Conservation (phyloP, 2,329 filamentous ascomycete species). For the Cladosporium colombiae region DNA sequence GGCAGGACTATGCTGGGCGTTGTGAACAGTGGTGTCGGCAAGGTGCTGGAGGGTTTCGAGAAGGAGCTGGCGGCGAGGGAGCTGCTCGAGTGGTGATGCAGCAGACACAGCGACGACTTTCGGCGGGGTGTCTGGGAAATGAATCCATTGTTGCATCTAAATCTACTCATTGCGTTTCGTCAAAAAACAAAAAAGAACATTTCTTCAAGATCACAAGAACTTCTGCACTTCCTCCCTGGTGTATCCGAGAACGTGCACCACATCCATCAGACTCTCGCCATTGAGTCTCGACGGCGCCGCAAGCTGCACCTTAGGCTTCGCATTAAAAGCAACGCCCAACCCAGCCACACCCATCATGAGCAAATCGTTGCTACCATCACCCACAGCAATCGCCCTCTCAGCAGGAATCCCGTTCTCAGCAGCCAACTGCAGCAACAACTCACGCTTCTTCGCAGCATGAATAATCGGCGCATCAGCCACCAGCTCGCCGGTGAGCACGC, state of each 20-base stretch:
- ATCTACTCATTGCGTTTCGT: constrained; percentile 4
- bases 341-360: constrained; percentile 76
- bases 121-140: too few species aligned
- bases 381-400: constrained; percentile 70
- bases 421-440: constrained; percentile 71
- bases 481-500: constrained; percentile 70
- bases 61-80: constrained; percentile 28
- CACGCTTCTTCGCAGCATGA: constrained; percentile 72
- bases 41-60: constrained; percentile 46
- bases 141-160: too few species aligned
- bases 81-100: constrained; percentile 29
- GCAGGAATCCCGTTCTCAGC: constrained; percentile 64
- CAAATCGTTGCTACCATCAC: constrained; percentile 81
- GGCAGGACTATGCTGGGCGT: constrained; percentile 53
- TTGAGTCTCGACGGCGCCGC: constrained; percentile 74
- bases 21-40: constrained; percentile 42
- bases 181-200: neutral
- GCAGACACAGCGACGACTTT: too few species aligned
- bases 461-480: constrained; percentile 70
- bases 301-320: constrained; percentile 79
- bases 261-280: constrained; percentile 66
- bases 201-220: neutral
- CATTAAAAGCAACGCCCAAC: constrained; percentile 79
- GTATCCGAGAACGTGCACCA: constrained; percentile 70
- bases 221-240: constrained; percentile 37